Evolutionary conservation across 176 grass and related monocot genomes (phyloP), one percentile per base, ranked within the genome.

Genomic region (Carex pumila): DNA sequence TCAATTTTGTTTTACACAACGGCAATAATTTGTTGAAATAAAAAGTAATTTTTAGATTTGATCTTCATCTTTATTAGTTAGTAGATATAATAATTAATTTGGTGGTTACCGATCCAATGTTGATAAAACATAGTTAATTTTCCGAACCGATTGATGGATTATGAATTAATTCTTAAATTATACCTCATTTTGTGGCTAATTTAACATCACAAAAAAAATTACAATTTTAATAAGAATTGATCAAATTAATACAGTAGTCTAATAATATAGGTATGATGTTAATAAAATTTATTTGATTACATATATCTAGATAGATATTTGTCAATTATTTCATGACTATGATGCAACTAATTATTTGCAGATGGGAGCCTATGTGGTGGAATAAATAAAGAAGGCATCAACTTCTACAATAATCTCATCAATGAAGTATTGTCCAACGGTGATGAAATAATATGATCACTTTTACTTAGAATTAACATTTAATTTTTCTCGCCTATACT

Each of bases 361-460:
- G 92, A 83, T 47, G 92, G 92, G 59, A 87, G 57, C n/a, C 61
- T 87, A 37, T 70, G 79, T 49, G 92, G 92, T 55, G 89, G 92
- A 60, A 52, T 91, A 30, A 94, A 89, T 89, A 85, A 85, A 52
- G 87, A 83, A 71, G 92, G 92, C 12, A 68, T 94, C 12, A 65
- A 88, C 12, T 91, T 88, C 69, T 94, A 94, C 79, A 94, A 94
- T 75, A 84, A 79, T 69, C 82, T 94, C 57, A 89, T 91, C 10
- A 49, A 94, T 13, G 89, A 94, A 39, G 69, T 94, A 52, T 7
- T 91, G 75, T 65, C 89, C 6, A 91, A 80, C 54, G 89, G 92
- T 91, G 4, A 12, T 63, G 11, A 29, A 34, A 66, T n/a, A n/a
- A n/a, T n/a, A n/a, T n/a, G n/a, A n/a, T n/a, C n/a, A n/a, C n/a